These are phyloP conservation scores for Capronia americana DNA, from an alignment of 2,329 filamentous ascomycete species.

Conservation along the genomic window DNA sequence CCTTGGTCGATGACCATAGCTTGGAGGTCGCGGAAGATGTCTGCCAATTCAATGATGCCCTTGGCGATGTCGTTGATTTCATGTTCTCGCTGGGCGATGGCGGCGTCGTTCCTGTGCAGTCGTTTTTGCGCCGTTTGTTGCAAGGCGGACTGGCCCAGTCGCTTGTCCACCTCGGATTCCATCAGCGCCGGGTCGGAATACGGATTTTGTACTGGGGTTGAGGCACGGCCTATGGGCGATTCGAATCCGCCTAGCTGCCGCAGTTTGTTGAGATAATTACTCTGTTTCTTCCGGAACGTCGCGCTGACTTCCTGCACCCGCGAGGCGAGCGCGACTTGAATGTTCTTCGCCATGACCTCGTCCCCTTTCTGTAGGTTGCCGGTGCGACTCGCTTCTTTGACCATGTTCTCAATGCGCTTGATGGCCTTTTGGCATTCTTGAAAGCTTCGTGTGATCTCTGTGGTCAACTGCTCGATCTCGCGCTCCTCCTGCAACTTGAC, in stretches of 20 bases:
- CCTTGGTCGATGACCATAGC: constrained; percentile 93
- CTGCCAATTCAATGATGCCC: constrained; percentile 94
- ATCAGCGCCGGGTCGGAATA: constrained; percentile 87
- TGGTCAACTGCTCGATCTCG: constrained; percentile 88
- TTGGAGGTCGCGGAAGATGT: constrained; percentile 95
- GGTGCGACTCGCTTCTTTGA: constrained; percentile 76
- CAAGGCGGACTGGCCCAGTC: constrained; percentile 86
- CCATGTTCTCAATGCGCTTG: constrained; percentile 84
- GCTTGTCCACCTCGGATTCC: constrained; percentile 92
- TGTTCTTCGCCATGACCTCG: constrained; percentile 94
- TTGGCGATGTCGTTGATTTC: constrained; percentile 99
- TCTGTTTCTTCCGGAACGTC: constrained; percentile 95
- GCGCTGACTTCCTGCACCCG: constrained; percentile 92
- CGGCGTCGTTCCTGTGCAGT: constrained; percentile 74
- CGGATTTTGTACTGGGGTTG: constrained; percentile 61
- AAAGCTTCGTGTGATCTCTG: constrained; percentile 86
- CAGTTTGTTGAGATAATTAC: constrained; percentile 89
- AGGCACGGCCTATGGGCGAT: constrained; percentile 51
- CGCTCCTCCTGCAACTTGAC: constrained; percentile 84
- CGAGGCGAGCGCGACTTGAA: constrained; percentile 87
- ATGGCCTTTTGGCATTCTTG: constrained; percentile 90
- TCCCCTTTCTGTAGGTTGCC: constrained; percentile 77
- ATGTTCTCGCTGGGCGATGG: constrained; percentile 88
- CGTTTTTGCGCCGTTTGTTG: constrained; percentile 72
- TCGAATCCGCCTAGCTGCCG: constrained; percentile 72